Base-by-base conservation (phyloP, 805 yeast species). In the Wickerhamomyces hampshirensis region DNA sequence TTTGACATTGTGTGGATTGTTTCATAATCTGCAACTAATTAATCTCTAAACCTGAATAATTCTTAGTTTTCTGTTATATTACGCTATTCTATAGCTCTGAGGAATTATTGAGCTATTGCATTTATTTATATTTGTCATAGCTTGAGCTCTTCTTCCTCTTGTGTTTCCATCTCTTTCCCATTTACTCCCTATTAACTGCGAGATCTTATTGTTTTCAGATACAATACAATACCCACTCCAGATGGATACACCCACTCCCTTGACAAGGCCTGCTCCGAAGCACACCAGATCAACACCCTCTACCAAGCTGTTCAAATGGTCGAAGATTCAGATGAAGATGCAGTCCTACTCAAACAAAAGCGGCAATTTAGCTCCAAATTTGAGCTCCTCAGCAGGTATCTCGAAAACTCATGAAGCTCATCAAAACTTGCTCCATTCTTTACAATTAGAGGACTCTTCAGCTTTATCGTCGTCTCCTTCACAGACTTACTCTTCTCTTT, bases 291-390 rank as follows among this genome's bases (percentile, higher is more conserved):
- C 38, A 9, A 15, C 35, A 5, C 35, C 40, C 17, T 26, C 8
- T 6, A 27, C 19, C 8, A 30, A 31, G 28, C 16, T 46, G 5
- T 48, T 52, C 9, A 49, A 44, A 18, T 51, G 58, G 57, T 31
- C 48, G 10, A 48, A 45, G 17, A 31, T 51, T 23, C 57, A 52
- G 23, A 51, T 42, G 18, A 48, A 40, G 32, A 23, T 52, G 6
- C 42, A 41, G 30, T 15, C 39, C 21, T 26, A 42, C 27, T 30
- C 42, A 7, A 23, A 19, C 26, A 30, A 21, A 7, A 21, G 11
- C 24, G 11, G 10, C 24, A 21, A 11, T 21, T 8, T n/a, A n/a
- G n/a, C n/a, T n/a, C n/a, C 24, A 8, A 21, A 21, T 21, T 8
- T 8, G 7, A 21, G 7, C 24, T 8, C 24, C 24, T 11, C 24